Conservation (phyloP, 176 grass and related monocot genomes). For the Avena insularis region DNA sequence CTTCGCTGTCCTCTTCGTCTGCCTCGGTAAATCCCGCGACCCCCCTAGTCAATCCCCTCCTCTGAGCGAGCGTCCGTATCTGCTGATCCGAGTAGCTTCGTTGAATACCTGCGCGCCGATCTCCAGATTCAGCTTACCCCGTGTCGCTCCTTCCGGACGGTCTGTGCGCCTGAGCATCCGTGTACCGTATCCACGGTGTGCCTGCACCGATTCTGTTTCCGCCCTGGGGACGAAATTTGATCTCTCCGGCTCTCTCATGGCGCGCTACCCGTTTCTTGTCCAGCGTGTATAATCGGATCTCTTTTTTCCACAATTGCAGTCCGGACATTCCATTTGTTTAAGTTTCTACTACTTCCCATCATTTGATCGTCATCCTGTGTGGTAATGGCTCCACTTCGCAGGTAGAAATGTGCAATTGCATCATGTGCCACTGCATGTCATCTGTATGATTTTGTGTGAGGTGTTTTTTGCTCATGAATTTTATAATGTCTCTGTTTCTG, state of each 20-base stretch:
- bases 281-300: neutral
- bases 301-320: neutral
- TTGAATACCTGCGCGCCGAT: neutral
- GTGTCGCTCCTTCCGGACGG: neutral
- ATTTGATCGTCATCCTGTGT: neutral
- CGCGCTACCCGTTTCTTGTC: neutral
- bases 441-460: slow-evolving; percentile 9
- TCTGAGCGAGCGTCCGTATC: neutral
- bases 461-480: neutral
- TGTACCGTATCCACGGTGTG: neutral
- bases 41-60: neutral
- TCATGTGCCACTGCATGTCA: neutral
- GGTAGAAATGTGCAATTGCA: neutral
- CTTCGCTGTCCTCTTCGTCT: slow-evolving; percentile 93
- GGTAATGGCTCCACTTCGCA: neutral
- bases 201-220: neutral
- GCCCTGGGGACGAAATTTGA: neutral
- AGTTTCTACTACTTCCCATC: slow-evolving; percentile 1
- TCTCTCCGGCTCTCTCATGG: neutral
- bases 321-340: neutral
- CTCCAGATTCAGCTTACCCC: slow-evolving; percentile 4
- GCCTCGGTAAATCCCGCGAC: slow-evolving; percentile 62
- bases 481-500: neutral
- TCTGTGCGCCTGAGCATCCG: neutral
- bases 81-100: slow-evolving; percentile 2